Base-by-base conservation (phyloP, 2,329 filamentous ascomycete genomes). In the Fusarium subtropicale region DNA sequence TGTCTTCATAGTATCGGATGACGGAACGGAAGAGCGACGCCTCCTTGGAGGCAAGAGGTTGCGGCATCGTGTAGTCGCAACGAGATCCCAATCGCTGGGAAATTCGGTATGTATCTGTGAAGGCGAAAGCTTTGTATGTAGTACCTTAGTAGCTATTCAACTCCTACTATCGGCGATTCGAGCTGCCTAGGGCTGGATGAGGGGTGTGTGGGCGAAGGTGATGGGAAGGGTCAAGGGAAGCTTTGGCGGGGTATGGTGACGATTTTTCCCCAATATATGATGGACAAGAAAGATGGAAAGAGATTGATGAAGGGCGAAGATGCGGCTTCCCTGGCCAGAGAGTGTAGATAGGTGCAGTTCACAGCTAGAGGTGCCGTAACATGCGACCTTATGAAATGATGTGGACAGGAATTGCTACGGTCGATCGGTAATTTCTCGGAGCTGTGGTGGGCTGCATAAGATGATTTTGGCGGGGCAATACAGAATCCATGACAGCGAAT, bases 1-100 rank as follows among this genome's bases (percentile, higher is more conserved):
- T 99, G 79, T 94, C 92, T 82, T 99, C 96, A 85, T 98, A 99
- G 82, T 93, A 90, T 79, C 95, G 94, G 76, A 99, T 93, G 71
- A 99, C 90, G 79, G 94, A 93, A 69, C 94, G 91, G 82, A 99
- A 99, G 83, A 97, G 91, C 79, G 94, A 91, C 75, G 90, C 90
- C 87, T 99, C 96, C 84, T 98, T 98, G 77, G 93, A 90, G 77
- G 86, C 89, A 66, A 94, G 85, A 77, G 86, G 87, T 81, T 93
- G 90, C 73, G 90, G 89, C 91, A 92, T 92, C 72, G 78, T 80
- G 67, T 46, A 55, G 26, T 41, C 24, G 50, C n/a, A 46, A 34
- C 26, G 16, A 34, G 31, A 13, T 45, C 45, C 46, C 44, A 53
- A 28, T 48, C 46, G 36, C 24, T 22, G 22, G 31, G 33, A 7